Evolutionary conservation across 2,329 filamentous ascomycete genomes (phyloP), one percentile per base, ranked within the genome.

Genomic region (Penicillium sp.): DNA sequence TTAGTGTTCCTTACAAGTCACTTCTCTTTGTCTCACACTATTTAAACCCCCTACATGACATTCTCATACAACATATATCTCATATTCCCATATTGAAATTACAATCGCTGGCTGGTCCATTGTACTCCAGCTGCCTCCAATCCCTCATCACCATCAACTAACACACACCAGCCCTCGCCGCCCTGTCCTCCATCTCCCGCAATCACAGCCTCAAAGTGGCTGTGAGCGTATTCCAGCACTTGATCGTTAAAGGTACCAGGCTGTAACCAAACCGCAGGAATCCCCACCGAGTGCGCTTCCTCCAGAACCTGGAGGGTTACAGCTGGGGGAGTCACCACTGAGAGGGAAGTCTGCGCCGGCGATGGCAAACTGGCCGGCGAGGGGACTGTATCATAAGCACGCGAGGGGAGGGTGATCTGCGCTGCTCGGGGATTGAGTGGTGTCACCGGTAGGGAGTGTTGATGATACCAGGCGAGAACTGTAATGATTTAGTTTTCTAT

Each of bases 401-500:
- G 79, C 41, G 76, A 77, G 23, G 77, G 78, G 36, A 91, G 84
- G n/a, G 80, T 79, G 69, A 97, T 89, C 57, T 81, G 79, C 7
- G 86, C 70, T 4, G 84, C 78, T 48, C 82, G 81, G 0, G 93
- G 93, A 77, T 97, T 97, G 74, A 97, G 83, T 10, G 93, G 91
- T 0, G 87, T 91, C 5, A 88, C 91, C 8, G 89, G 86, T 41
- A 97, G 84, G 38, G 82, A 81, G 77, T 91, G 91, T 35, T 81
- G 73, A 55, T 90, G 83, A 75, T 97, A 97, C 93, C 93, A 97
- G 15, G 85, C 85, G 72, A 97, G 91, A 65, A 97, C 92, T 96
- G 69, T 3, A 52, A 54, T 52, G 57, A 56, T 45, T 60, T 38
- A 55, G 59, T 65, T 43, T 15, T 23, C 45, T n/a, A 25, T 25